Evolutionary conservation across 768 basidiomycete genomes (phyloP), one percentile per base, ranked within the genome.

Genomic region (Amanita molliuscula): DNA sequence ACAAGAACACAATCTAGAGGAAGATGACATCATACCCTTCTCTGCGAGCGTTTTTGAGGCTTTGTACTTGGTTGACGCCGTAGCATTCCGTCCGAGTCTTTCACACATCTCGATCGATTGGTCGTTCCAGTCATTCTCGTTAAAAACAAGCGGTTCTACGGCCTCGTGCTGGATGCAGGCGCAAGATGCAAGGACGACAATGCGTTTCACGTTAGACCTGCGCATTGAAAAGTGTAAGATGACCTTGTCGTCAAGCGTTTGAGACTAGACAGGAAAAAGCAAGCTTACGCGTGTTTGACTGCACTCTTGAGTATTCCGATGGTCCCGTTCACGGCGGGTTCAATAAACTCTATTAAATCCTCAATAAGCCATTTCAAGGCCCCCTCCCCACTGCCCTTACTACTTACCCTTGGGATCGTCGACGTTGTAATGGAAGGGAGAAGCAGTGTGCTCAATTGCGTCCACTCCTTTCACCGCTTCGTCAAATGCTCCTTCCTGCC

Each of bases 381-480:
- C n/a, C 26, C 5, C 13, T 13, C 26, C 5, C 7, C 13, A 42
- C 4, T 23, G 40, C 8, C 7, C 15, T 31, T 9, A 51, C 46
- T 9, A 51, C 46, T 21, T 54, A 65, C 65, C 64, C 51, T 65
- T 52, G 3, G 75, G 74, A 34, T 79, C 71, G n/a, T 68, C 65
- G 1, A 67, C 70, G 1, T 72, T 64, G 21, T 68, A 53, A 48
- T 73, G 66, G 57, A 80, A 73, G 1, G 85, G 84, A 1, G 84
- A 85, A 0, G 84, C 84, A 3, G 72, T 78, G 57, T 88, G 87
- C 33, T 68, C 73, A 45, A 92, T 77, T 0, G 75, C 88, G 52
- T 87, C 81, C 6, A 90, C 79, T 1, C 75, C 86, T 61, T 81
- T 77, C 52, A 90, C 83, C 0, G 81, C 87, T 45, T 87, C 79